Conservation (phyloP, 257 asterid genomes). For the Solanum stenotomum region DNA sequence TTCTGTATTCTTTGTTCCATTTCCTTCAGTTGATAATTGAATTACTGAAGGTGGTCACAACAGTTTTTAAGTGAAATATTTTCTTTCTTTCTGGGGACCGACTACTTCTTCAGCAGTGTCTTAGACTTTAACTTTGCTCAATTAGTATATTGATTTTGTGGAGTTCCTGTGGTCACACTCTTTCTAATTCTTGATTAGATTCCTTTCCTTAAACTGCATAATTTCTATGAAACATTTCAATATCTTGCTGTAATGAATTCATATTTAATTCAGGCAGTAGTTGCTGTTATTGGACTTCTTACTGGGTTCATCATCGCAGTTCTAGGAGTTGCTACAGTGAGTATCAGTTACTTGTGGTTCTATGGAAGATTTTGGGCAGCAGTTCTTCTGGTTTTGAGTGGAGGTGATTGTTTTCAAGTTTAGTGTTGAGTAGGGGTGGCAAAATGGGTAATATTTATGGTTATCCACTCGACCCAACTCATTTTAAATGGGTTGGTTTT, state of each 20-base stretch:
- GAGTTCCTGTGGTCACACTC: background rate
- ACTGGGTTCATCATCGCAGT: conserved; percentile 52
- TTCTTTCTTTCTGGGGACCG: background rate
- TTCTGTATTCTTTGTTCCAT: background rate
- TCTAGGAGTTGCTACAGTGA: conserved; percentile 39
- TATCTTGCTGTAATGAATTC: background rate
- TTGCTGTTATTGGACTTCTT: conserved; percentile 50
- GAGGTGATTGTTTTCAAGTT: conserved; percentile 45
- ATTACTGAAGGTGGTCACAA: background rate
- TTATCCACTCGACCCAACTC: background rate
- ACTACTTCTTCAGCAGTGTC: background rate
- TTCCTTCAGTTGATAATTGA: background rate
- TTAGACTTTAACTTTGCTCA: background rate
- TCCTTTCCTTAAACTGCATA: background rate
- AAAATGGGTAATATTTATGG: background rate
- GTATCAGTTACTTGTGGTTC: conserved; percentile 49
- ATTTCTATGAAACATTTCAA: background rate
- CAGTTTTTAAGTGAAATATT: background rate
- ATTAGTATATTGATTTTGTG: background rate
- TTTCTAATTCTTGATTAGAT: background rate
- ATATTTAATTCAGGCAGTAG: conserved; percentile 39
- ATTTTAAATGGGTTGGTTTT: background rate
- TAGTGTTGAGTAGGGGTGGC: background rate
- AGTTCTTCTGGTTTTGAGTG: conserved; percentile 39
- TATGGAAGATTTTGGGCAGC: conserved; percentile 95